phyloP scores from a whole-genome alignment of 2,329 filamentous ascomycete genomes.

The Colletotrichum siamense region DNA sequence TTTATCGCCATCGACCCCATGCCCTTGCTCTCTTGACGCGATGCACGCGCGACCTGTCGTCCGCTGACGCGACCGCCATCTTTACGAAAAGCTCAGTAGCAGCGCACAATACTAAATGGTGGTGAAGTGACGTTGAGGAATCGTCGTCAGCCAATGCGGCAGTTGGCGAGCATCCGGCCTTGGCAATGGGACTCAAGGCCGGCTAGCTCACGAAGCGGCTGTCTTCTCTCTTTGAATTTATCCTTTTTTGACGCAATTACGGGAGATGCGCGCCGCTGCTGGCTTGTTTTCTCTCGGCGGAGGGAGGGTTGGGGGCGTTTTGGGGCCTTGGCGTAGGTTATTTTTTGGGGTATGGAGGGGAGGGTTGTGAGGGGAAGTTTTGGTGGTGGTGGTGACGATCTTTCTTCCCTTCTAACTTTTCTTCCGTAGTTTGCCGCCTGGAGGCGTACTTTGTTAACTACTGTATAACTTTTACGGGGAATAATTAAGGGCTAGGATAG shows the following conservation, averaged over 20 bases:
- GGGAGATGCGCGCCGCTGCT: not conserved
- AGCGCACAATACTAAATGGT: not conserved
- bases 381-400: not conserved
- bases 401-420: too few relatives aligned
- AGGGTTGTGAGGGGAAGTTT: not conserved
- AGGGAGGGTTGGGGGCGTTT: not conserved
- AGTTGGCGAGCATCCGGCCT: not conserved
- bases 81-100: not conserved
- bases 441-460: too few relatives aligned
- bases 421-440: too few relatives aligned
- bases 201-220: not conserved
- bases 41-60: not conserved
- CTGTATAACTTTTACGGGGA: too few relatives aligned
- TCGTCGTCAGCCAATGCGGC: not conserved
- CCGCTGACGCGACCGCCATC: not conserved
- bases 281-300: not conserved
- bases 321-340: not conserved
- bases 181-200: not conserved
- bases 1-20: not conserved
- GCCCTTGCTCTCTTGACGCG: not conserved
- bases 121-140: not conserved
- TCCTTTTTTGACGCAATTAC: not conserved
- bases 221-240: not conserved
- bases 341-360: not conserved
- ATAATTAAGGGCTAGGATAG: too few relatives aligned